A percentile compares a stretch with the other conserved stretches of the same genome.
Evolutionary conservation across 768 basidiomycete species (phyloP).

Genomic region (Paxillus ammoniavirescens): DNA sequence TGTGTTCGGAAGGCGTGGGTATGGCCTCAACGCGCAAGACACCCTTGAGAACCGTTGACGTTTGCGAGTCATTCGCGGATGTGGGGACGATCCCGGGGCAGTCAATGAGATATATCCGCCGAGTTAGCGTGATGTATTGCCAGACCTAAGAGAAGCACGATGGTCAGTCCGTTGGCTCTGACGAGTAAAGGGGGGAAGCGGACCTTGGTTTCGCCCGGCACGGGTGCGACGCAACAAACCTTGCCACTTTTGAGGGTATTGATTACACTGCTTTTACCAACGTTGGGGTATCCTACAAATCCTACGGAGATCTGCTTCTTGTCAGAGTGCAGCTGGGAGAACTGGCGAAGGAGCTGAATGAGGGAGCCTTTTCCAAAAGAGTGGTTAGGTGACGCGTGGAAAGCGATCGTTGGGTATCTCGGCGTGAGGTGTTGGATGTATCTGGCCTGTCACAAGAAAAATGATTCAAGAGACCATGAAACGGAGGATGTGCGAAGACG

Average conservation of each 20-base stretch:
- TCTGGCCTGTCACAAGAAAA: constrained; percentile 59
- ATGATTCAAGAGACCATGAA: not conserved
- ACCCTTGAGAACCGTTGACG: constrained; percentile 91
- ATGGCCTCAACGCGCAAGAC: constrained; percentile 96
- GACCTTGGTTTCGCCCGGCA: constrained; percentile 95
- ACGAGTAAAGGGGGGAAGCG: constrained; percentile 1
- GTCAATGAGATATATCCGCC: constrained; percentile 97
- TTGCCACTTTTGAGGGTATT: constrained; percentile 98
- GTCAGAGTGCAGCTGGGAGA: constrained; percentile 94
- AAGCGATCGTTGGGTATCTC: constrained; percentile 93
- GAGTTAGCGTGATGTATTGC: constrained; percentile 98
- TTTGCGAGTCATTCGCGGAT: constrained; percentile 87
- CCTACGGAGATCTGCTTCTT: constrained; percentile 99
- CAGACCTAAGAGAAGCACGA: constrained; percentile 56
- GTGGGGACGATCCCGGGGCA: constrained; percentile 98
- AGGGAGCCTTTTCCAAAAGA: constrained; percentile 99
- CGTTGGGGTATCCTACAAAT: constrained; percentile 97
- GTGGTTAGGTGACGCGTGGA: constrained; percentile 98
- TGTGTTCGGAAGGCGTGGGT: constrained; percentile 88
- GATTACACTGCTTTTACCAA: constrained; percentile 96
- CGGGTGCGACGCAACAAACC: constrained; percentile 94
- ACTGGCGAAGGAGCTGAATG: constrained; percentile 95
- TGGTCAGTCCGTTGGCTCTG: not conserved
- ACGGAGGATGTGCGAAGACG: constrained; percentile 31
- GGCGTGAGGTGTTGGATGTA: constrained; percentile 96